Percentiles rank a stretch among this genome's conserved stretches.
Conservation (phyloP, 805 yeast species). For the Saccharomycopsis sp. region DNA sequence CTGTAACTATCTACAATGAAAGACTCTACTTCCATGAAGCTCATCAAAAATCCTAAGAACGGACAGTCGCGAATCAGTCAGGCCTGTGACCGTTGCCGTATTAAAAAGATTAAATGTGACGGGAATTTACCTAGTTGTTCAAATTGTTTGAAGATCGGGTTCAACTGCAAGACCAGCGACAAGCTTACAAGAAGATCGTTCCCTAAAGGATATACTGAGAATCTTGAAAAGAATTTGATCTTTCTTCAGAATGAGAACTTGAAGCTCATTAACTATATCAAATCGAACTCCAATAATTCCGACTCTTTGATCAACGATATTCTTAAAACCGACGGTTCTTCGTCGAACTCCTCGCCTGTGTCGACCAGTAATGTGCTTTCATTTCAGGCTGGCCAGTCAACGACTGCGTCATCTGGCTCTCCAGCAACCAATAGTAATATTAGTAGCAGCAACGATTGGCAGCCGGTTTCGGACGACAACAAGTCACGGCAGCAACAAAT, state of each 20-base stretch:
- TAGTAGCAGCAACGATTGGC: neutral
- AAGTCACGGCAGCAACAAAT: neutral
- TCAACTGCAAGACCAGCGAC: constrained; percentile 66
- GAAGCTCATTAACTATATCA: constrained; percentile 32
- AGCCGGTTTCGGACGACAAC: neutral
- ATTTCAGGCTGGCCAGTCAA: too few relatives aligned
- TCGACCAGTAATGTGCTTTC: neutral
- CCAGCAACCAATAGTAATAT: neutral
- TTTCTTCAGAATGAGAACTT: constrained; percentile 53
- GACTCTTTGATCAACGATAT: constrained; percentile 23
- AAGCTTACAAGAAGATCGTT: constrained; percentile 70
- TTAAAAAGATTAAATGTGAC: constrained; percentile 71
- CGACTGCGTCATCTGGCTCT: neutral
- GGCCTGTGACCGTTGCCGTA: constrained; percentile 77
- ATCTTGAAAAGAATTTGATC: constrained; percentile 55
- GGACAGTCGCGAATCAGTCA: constrained; percentile 49
- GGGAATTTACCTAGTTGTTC: constrained; percentile 63
- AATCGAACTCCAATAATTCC: constrained; percentile 25
- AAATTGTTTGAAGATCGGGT: constrained; percentile 58
- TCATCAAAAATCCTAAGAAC: constrained; percentile 18
- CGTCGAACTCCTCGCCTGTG: neutral
- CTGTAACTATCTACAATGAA: neutral
- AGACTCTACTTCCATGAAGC: constrained; percentile 3
- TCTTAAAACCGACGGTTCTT: constrained; percentile 18
- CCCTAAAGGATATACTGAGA: constrained; percentile 77